Evolutionary conservation across 1,284 basidiomycete genomes (phyloP).

Genomic region (Sphagnurus paluster): DNA sequence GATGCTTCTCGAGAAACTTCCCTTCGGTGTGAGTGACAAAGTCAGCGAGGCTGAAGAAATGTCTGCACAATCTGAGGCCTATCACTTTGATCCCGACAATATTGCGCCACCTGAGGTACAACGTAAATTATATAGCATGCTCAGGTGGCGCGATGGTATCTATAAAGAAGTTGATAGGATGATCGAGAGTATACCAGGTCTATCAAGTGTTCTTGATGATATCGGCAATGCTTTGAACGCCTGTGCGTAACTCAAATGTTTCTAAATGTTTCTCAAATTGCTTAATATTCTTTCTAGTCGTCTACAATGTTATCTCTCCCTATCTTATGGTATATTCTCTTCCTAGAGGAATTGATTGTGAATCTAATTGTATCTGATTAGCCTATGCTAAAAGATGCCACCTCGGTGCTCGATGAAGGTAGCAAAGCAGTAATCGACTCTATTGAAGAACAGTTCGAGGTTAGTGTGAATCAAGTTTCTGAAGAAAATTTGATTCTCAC

Average conservation of each 20-base stretch:
- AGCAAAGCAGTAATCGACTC: conserved; percentile 72
- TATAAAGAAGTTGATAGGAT: conserved; percentile 47
- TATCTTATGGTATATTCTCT: conserved; percentile 46
- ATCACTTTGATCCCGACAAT: conserved; percentile 56
- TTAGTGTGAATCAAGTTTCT: conserved; percentile 19
- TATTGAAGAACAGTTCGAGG: conserved; percentile 69
- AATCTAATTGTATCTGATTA: conserved; percentile 26
- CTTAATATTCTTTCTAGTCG: conserved; percentile 39
- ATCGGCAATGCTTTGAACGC: conserved; percentile 65
- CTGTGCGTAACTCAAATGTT: conserved; percentile 39
- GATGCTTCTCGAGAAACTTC: conserved; percentile 51
- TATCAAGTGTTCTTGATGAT: conserved; percentile 69
- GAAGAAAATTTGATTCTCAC: background rate
- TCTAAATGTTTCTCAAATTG: background rate
- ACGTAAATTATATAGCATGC: conserved; percentile 61
- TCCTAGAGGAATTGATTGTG: background rate
- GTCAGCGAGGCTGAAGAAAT: conserved; percentile 55
- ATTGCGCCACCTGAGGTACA: conserved; percentile 74
- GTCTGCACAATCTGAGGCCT: conserved; percentile 51
- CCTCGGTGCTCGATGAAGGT: conserved; percentile 57
- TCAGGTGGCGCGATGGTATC: conserved; percentile 73
- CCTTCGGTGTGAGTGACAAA: conserved; percentile 50
- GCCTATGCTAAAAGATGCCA: conserved; percentile 61
- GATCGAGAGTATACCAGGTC: conserved; percentile 69
- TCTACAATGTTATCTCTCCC: conserved; percentile 74